These are phyloP conservation scores for Serendipita sp. DNA, from an alignment of 768 basidiomycete species.

Conservation along the genomic window DNA sequence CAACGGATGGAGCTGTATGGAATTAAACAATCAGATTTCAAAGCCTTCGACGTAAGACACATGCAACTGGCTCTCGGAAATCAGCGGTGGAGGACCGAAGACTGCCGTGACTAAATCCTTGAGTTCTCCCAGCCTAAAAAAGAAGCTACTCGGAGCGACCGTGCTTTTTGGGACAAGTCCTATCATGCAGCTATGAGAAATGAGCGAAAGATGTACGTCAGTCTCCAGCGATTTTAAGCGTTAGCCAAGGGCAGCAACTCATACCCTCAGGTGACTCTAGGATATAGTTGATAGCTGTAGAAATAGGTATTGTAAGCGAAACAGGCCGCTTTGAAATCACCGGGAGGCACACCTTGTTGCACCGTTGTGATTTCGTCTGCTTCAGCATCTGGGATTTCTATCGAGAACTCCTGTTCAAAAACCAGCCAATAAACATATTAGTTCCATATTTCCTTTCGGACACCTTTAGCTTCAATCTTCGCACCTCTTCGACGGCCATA, in stretches of 20 bases:
- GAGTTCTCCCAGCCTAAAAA: neutral
- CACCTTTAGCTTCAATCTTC: conserved; percentile 7
- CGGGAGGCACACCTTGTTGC: conserved; percentile 49
- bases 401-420: conserved; percentile 64
- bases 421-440: neutral
- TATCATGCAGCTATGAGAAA: conserved; percentile 7
- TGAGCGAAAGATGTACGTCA: conserved; percentile 3
- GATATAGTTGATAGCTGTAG: conserved; percentile 83
- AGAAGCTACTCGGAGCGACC: neutral
- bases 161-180: neutral
- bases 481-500: conserved; percentile 93
- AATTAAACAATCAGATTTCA: conserved; percentile 4
- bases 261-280: conserved; percentile 79
- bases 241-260: neutral
- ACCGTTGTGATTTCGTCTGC: conserved; percentile 90
- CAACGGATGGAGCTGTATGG: neutral
- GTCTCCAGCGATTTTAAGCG: neutral
- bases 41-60: neutral
- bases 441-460: conserved; percentile 6
- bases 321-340: conserved; percentile 1
- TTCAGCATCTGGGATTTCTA: conserved; percentile 95
- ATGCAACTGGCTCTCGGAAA: conserved; percentile 1
- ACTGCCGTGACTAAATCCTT: neutral
- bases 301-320: neutral
- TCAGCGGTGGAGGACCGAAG: conserved; percentile 3